Conservation (phyloP, 768 basidiomycete species). For the Trametes maxima region DNA sequence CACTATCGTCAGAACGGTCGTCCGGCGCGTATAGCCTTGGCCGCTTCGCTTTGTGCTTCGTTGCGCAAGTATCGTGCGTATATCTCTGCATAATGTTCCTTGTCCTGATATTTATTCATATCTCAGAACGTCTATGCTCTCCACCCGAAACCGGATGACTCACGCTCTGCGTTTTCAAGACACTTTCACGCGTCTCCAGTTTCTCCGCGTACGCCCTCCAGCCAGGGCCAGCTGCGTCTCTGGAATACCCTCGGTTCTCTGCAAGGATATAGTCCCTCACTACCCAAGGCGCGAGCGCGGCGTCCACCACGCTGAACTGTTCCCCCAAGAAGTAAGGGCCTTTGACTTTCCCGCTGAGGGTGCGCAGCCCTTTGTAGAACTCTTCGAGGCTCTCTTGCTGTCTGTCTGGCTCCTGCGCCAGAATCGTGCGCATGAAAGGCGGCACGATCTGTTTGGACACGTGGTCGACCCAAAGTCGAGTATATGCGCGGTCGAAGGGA, state of each 20-base stretch:
- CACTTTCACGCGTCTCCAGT: constrained; percentile 47
- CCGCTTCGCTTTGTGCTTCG: constrained; percentile 40
- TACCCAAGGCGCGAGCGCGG: constrained; percentile 59
- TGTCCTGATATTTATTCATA: constrained; percentile 31
- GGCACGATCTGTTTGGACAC: constrained; percentile 56
- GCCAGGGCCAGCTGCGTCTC: constrained; percentile 42
- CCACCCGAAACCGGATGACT: neutral
- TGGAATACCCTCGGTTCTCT: constrained; percentile 51
- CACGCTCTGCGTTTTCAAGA: constrained; percentile 45
- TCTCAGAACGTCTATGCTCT: neutral
- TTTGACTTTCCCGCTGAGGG: constrained; percentile 39
- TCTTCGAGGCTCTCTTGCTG: constrained; percentile 40
- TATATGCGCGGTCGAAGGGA: constrained; percentile 51
- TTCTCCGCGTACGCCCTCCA: constrained; percentile 50
- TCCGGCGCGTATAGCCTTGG: constrained; percentile 33
- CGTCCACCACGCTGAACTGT: constrained; percentile 55
- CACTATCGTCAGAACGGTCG: constrained; percentile 25
- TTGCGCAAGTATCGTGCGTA: constrained; percentile 59
- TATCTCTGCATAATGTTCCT: constrained; percentile 48
- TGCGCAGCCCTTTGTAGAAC: constrained; percentile 40
- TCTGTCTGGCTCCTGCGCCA: constrained; percentile 40
- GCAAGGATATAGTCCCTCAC: constrained; percentile 49
- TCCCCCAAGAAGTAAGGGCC: constrained; percentile 62
- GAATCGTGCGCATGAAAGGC: constrained; percentile 44
- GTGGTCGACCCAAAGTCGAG: constrained; percentile 61